Evolutionary conservation across 2,329 filamentous ascomycete species (phyloP).

Genomic region (Neophaeococcomyces aloes): DNA sequence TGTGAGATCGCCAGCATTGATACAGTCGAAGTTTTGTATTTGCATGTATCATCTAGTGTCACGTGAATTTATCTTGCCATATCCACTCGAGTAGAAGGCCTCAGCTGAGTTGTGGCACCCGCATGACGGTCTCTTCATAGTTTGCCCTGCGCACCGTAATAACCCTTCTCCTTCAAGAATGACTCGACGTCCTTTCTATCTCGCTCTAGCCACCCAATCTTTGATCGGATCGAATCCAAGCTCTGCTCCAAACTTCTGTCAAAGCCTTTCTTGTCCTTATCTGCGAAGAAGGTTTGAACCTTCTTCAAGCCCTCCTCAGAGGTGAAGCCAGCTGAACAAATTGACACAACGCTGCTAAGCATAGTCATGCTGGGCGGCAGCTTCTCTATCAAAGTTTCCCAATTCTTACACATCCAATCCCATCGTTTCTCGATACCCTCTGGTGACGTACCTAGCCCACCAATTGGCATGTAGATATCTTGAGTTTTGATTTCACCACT

Average conservation of each 20-base stretch:
- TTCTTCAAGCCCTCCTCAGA: slow-evolving; percentile 62
- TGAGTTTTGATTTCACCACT: slow-evolving; percentile 82
- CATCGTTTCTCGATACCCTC: slow-evolving; percentile 73
- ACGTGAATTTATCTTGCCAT: too few relatives aligned
- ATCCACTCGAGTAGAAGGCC: too few relatives aligned
- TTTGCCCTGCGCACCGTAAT: slow-evolving; percentile 24
- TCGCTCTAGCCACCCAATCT: slow-evolving; percentile 68
- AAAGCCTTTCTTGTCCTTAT: slow-evolving; percentile 76
- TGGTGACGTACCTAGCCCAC: slow-evolving; percentile 64
- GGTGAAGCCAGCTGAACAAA: slow-evolving; percentile 73
- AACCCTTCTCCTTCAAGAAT: slow-evolving; percentile 60
- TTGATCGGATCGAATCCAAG: slow-evolving; percentile 71
- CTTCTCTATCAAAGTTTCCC: slow-evolving; percentile 70
- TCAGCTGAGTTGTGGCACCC: too few relatives aligned
- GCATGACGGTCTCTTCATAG: slow-evolving; percentile 1
- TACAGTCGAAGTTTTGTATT: too few relatives aligned
- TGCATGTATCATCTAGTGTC: too few relatives aligned
- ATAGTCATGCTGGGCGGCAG: slow-evolving; percentile 80
- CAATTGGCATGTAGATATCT: slow-evolving; percentile 82
- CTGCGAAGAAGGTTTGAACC: slow-evolving; percentile 69
- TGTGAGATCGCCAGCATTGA: too few relatives aligned
- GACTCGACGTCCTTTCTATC: slow-evolving; percentile 65
- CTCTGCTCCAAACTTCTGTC: slow-evolving; percentile 85
- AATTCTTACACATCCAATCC: slow-evolving; percentile 75
- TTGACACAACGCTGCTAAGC: slow-evolving; percentile 71